Base-by-base conservation (phyloP, 75 land plant genomes). In the Picea sitchensis region DNA sequence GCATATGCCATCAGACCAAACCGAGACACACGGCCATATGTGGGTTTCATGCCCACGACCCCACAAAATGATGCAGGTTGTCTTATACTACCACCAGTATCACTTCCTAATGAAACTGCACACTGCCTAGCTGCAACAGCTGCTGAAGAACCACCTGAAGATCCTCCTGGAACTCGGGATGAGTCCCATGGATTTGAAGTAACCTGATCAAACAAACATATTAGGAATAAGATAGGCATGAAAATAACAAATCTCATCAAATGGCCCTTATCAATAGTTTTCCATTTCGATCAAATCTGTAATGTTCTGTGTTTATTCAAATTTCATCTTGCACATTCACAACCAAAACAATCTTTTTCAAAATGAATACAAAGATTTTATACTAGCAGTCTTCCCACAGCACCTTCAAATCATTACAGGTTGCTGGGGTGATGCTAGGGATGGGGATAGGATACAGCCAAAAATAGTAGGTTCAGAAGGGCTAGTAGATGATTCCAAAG, bases 11-110 rank as follows among this genome's bases (percentile, higher is more conserved):
- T 92, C 13, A 96, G 87, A 3, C 99, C 99, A 87, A 78, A 96
- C 75, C 99, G 87, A 12, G 99, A 96, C 26, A 96, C 92, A 51
- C 96, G 98, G 5, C 99, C 99, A 86, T 96, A 96, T 17, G 99
- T 91, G 44, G 99, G 99, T 79, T 96, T 96, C 62, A 96, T 7
- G 14, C 99, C 99, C 18, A 96, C 99, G 78, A 96, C 93, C 58
- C 99, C 99, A 89, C 99, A 96, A 81, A 96, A 96, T 18, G 98
- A 92, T 62, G 99, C 99, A 57, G 99, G 99, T 84, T 96, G 99
- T 78, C 99, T 86, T 54, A 96, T 94, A 83, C 99, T 96, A 26
- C 99, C 99, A 64, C 99, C 99, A 69, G 99, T 96, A 65, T 96
- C 99, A 84, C 97, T 96, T 75, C 99, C 99, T 51, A 96, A 79